Evolutionary conservation across 768 basidiomycete genomes (phyloP), one percentile per base, ranked within the genome.

Genomic region (Tulasnella sp.): DNA sequence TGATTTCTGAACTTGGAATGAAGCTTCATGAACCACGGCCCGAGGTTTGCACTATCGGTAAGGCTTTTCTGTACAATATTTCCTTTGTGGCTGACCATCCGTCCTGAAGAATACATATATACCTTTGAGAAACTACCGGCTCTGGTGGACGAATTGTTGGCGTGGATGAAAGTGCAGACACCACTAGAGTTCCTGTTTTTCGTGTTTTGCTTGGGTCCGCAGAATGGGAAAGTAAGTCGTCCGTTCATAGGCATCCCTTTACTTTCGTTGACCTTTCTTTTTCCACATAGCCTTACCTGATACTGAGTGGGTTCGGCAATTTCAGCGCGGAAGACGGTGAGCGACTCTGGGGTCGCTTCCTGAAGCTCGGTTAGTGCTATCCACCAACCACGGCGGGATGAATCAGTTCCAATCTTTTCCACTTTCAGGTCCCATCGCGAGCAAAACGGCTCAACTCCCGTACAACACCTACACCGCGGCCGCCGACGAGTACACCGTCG

Each of bases 11-110:
- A 26, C 26, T 58, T 27, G 45, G 15, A 7, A 15, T 50, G 13
- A 58, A 58, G 56, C 26, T 58, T 4, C 56, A 58, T 30, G 48
- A 52, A n/a, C 51, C 52, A 24, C 48, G 45, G 17, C 47, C 44
- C 13, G 45, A 51, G 5, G 48, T 58, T 17, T 58, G 47, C 47
- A 27, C 23, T 53, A 17, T 17, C 45, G 5, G 47, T 58, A 34
- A 27, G 56, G 32, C 53, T n/a, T n/a, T n/a, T n/a, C n/a, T n/a
- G n/a, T n/a, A n/a, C n/a, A n/a, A n/a, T n/a, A n/a, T n/a, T n/a
- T n/a, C n/a, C n/a, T n/a, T n/a, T n/a, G n/a, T n/a, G n/a, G n/a
- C n/a, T n/a, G n/a, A n/a, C n/a, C n/a, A n/a, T n/a, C n/a, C n/a
- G n/a, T n/a, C n/a, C n/a, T n/a, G n/a, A n/a, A n/a, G n/a, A n/a